These are phyloP conservation scores for Aristolochia contorta DNA, from an alignment of 164 flowering plant genomes.

Conservation along the genomic window DNA sequence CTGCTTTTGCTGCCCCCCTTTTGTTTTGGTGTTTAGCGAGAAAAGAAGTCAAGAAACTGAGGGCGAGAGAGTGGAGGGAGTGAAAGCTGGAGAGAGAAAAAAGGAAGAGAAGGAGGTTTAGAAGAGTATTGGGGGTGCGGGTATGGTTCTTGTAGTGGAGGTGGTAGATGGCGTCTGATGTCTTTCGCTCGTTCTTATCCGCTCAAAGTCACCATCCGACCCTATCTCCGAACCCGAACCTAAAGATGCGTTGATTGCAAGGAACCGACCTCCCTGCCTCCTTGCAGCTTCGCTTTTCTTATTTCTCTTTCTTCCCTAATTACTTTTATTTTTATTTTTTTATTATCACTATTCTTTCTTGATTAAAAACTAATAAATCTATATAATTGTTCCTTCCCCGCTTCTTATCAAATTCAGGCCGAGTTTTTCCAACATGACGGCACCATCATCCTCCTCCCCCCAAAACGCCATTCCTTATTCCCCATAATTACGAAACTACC, in stretches of 20 bases:
- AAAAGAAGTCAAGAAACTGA: too few relatives aligned
- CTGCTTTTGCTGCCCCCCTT: not conserved
- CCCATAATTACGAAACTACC: too few relatives aligned
- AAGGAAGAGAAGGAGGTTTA: conserved; percentile 1
- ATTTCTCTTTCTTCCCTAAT: not conserved
- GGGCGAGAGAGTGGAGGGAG: conserved; percentile 4
- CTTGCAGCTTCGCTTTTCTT: conserved; percentile 1
- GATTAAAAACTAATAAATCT: too few relatives aligned
- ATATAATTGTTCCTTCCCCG: too few relatives aligned
- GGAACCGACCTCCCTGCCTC: conserved; percentile 37
- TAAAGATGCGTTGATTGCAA: conserved; percentile 48
- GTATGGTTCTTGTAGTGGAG: conserved; percentile 32
- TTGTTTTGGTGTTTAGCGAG: conserved; percentile 1
- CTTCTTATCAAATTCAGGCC: too few relatives aligned
- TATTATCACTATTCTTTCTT: too few relatives aligned
- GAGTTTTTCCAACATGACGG: too few relatives aligned
- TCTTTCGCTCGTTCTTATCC: conserved; percentile 50
- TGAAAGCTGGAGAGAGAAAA: not conserved
- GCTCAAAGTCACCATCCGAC: conserved; percentile 38
- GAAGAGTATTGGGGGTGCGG: conserved; percentile 10
- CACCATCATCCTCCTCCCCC: too few relatives aligned
- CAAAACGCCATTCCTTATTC: too few relatives aligned
- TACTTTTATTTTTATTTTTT: too few relatives aligned
- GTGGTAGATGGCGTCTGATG: conserved; percentile 10
- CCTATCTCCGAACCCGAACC: conserved; percentile 32